A percentile compares a stretch with the other conserved stretches of the same genome.
These are phyloP conservation scores for Starmerella stellata DNA, from an alignment of 805 yeast genomes.

Conservation along the genomic window DNA sequence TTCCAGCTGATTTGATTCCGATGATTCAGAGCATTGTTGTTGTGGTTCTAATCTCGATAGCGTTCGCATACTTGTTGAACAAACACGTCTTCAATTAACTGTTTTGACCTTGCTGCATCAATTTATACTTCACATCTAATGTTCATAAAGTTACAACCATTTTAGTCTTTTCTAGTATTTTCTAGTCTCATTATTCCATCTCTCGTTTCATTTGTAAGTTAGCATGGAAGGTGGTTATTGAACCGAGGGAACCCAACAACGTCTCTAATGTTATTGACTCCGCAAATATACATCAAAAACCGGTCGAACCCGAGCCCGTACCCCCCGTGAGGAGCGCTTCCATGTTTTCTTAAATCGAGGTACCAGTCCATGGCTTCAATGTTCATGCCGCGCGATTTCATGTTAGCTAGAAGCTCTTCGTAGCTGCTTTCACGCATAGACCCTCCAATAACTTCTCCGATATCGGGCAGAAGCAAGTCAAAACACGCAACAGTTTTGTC, in stretches of 20 bases:
- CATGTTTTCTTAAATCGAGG: slow-evolving; percentile 49
- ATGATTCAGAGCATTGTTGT: slow-evolving; percentile 1
- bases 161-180: too few relatives aligned
- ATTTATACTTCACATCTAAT: too few relatives aligned
- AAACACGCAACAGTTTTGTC: slow-evolving; percentile 65
- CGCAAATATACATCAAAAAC: slow-evolving; percentile 51
- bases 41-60: neutral
- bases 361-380: slow-evolving; percentile 57
- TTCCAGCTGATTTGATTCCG: slow-evolving; percentile 10
- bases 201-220: too few relatives aligned
- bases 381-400: slow-evolving; percentile 40
- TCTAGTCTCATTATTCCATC: too few relatives aligned
- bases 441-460: slow-evolving; percentile 92
- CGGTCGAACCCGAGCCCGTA: slow-evolving; percentile 93
- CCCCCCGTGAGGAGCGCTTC: slow-evolving; percentile 88
- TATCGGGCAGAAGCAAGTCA: slow-evolving; percentile 72
- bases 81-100: neutral
- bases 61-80: neutral
- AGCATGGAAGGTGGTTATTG: slow-evolving; percentile 34
- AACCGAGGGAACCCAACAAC: slow-evolving; percentile 75
- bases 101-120: neutral
- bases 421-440: slow-evolving; percentile 67
- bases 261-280: slow-evolving; percentile 66
- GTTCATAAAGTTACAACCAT: too few relatives aligned
- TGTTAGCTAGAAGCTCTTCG: slow-evolving; percentile 31